A percentile compares a stretch with the other conserved stretches of the same genome.
These are phyloP conservation scores for Emergomyces pasteurianus DNA, from an alignment of 2,329 filamentous ascomycete species.

Conservation along the genomic window DNA sequence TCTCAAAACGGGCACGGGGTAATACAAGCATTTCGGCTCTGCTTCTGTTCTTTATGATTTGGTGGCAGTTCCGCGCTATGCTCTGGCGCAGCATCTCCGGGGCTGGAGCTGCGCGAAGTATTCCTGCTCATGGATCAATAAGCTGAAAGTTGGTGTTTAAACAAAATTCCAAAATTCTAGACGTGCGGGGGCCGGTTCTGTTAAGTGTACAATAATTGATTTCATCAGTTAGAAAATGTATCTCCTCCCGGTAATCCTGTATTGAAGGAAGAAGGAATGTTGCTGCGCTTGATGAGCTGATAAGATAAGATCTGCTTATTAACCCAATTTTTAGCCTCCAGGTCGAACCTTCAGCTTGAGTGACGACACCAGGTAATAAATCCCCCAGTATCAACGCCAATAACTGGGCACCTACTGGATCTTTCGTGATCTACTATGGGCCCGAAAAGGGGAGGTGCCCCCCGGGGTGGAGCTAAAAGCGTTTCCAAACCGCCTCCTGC, in stretches of 20 bases:
- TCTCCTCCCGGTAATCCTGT: not conserved
- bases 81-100: not conserved
- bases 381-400: not conserved
- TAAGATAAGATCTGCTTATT: conserved; percentile 5
- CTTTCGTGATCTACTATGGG: conserved; percentile 20
- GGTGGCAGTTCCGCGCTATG: conserved; percentile 3
- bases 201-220: not conserved
- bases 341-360: not conserved
- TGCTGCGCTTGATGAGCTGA: not conserved
- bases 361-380: not conserved
- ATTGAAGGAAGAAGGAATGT: not conserved
- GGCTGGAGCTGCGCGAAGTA: not conserved
- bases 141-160: not conserved
- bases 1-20: not conserved
- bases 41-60: conserved; percentile 10
- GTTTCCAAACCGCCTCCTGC: conserved; percentile 25
- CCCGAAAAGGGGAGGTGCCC: conserved; percentile 31
- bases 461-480: conserved; percentile 29
- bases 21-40: conserved; percentile 9
- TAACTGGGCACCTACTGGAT: not conserved
- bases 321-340: not conserved
- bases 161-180: not conserved
- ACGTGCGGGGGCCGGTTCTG: not conserved
- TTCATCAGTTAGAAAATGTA: not conserved
- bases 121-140: not conserved